Evolutionary conservation across 2,329 filamentous ascomycete species (phyloP), one percentile per base, ranked within the genome.

Genomic region (Paramyrothecium sp.): DNA sequence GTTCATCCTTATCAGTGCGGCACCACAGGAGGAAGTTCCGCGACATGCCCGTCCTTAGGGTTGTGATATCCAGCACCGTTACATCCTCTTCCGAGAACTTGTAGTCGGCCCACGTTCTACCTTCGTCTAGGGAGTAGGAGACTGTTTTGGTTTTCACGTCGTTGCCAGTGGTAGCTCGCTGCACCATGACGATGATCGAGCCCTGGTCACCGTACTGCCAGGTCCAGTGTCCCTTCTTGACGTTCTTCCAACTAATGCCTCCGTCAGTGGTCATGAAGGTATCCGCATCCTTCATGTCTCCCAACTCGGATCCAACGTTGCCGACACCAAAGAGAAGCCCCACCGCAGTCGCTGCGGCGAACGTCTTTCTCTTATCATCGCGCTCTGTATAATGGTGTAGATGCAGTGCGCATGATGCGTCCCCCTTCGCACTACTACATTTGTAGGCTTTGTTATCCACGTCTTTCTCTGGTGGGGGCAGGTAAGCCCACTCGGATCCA

Each of bases 141-240:
- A 96, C 75, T 2, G 78, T 76, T 54, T 90, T 85, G 2, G 89
- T 90, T 68, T 84, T 86, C 7, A 16, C 13, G 1, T 80, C 75
- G 61, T 89, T 89, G 4, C 89, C 92, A 54, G 85, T 80, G 54
- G 82, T 82, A 16, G 83, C 81, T 57, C 92, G 86, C 67, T 89
- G 85, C 21, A 94, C 92, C 52, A 99, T 88, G 47, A 96, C 91
- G 60, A 98, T 86, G 65, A 98, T 89, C 7, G 92, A 95, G 26
- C 95, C 95, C 71, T 97, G 92, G 66, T 99, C 96, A 58, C 95
- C 96, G 70, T 92, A 97, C 68, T 96, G 91, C 92, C 92, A 99
- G 67, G 90, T 89, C 80, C 92, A 97, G 38, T 83, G 84, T 7
- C 95, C 96, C 74, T 96, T 93, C 75, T 90, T 94, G 60, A 94